Conservation (phyloP, 208 protist species). For the Acanthamoeba royreba region DNA sequence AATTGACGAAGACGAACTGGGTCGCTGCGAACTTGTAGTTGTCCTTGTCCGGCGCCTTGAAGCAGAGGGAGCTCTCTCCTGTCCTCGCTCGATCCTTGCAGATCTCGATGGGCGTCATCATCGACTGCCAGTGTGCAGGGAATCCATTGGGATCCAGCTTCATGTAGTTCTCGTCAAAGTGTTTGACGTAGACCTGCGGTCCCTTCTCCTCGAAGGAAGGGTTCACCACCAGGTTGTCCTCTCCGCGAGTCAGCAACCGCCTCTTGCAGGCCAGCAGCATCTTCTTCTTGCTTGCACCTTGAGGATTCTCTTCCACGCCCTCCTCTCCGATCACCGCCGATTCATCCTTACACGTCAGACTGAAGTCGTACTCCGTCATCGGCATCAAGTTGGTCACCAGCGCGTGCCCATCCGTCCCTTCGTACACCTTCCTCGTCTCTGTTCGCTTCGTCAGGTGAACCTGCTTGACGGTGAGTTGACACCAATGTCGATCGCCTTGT, state of each 20-base stretch:
- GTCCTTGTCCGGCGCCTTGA: neutral
- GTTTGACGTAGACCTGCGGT: neutral
- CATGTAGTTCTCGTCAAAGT: conserved; percentile 18
- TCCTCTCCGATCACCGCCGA: neutral
- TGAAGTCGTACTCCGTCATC: neutral
- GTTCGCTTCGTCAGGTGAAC: neutral
- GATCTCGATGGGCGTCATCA: neutral
- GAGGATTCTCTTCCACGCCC: neutral
- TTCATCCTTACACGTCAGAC: neutral
- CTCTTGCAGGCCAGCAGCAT: too few species aligned
- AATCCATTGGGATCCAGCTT: neutral
- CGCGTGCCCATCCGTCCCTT: neutral
- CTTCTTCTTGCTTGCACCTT: too few species aligned
- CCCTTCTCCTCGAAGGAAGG: neutral
- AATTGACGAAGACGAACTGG: neutral
- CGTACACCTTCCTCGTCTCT: neutral
- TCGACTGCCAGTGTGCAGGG: conserved; percentile 17
- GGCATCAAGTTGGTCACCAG: neutral
- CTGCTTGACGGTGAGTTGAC: neutral
- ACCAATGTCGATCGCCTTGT: neutral
- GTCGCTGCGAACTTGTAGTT: neutral
- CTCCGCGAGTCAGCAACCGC: neutral
- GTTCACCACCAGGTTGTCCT: neutral
- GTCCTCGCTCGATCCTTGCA: neutral
- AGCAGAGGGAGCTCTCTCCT: neutral